Evolutionary conservation across 2,329 filamentous ascomycete genomes (phyloP), one percentile per base, ranked within the genome.

Genomic region (Sporothrix globosa): DNA sequence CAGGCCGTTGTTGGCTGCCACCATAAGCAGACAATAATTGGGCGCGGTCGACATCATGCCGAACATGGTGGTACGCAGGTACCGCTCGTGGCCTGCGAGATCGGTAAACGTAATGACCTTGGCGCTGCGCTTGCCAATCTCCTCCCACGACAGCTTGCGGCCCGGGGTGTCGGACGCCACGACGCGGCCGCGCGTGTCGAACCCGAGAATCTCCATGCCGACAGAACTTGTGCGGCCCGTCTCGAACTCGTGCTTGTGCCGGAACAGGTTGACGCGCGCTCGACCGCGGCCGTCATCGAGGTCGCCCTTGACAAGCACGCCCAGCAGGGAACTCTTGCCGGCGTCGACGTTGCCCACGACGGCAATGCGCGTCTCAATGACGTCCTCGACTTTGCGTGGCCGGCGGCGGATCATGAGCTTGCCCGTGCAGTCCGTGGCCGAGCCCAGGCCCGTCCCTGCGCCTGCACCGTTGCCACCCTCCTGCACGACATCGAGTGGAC

Each of bases 121-220:
- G 67, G 95, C 91, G 76, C 93, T 96, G 74, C 93, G 91, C 80
- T 92, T 93, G 69, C 96, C 96, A 77, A 99, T 97, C 79, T 99
- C 96, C 79, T 97, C 95, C 96, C 96, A 99, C 4, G 94, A 95
- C 46, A 98, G 83, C 74, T 88, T 88, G 54, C 83, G 88, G 0
- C 93, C 95, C 2, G 94, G 92, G 0, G 90, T 91, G 71, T 91
- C 91, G 52, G 92, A 95, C 19, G 89, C 88, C 19, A 98, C 87
- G 39, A 97, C 91, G 34, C 94, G 88, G 39, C 96, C 95, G 69
- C 87, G 86, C 67, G 91, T 93, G 79, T 98, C 93, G 76, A 97
- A 99, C 1, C 96, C 96, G 91, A 98, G 93, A 73, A 98, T 98
- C 80, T 99, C 96, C 94, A 98, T 96, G 54, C 96, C 95, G 0